These are phyloP conservation scores for Urochloa ruziziensis DNA, from an alignment of 176 grass and related monocot species.

Conservation along the genomic window DNA sequence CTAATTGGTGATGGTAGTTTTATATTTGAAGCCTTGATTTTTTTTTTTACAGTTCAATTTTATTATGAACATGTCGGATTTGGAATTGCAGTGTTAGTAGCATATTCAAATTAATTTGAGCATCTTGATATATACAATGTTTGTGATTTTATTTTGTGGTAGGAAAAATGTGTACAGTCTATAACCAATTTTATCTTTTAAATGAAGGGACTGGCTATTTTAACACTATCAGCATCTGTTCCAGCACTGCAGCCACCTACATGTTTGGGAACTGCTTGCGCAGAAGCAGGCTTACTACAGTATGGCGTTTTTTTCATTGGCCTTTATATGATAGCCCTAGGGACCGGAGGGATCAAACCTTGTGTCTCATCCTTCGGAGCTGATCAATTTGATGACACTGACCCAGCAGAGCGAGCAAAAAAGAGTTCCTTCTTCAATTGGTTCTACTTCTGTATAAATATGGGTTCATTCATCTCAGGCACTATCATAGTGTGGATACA, in stretches of 20 bases:
- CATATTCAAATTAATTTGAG: neutral
- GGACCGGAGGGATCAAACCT: constrained; percentile 91
- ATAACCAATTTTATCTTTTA: neutral
- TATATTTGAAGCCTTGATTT: constrained; percentile 8
- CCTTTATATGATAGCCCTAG: constrained; percentile 89
- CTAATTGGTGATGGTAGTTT: neutral
- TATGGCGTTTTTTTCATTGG: constrained; percentile 60
- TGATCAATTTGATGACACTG: constrained; percentile 91
- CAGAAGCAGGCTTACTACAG: constrained; percentile 59
- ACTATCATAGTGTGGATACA: constrained; percentile 84
- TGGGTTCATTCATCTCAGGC: constrained; percentile 61
- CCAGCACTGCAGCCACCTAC: constrained; percentile 54
- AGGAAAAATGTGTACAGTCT: neutral
- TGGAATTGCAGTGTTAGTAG: neutral
- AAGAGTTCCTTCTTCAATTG: constrained; percentile 96
- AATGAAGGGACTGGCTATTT: constrained; percentile 69
- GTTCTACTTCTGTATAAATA: constrained; percentile 93
- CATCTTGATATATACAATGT: neutral
- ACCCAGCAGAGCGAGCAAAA: constrained; percentile 64
- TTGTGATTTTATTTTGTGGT: neutral
- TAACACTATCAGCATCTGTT: constrained; percentile 75
- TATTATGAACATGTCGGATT: neutral
- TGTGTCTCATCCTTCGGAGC: constrained; percentile 89
- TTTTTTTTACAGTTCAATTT: neutral
- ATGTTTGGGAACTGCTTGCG: constrained; percentile 44